Evolutionary conservation across 768 basidiomycete species (phyloP).

Genomic region (Termitomyces sp.): DNA sequence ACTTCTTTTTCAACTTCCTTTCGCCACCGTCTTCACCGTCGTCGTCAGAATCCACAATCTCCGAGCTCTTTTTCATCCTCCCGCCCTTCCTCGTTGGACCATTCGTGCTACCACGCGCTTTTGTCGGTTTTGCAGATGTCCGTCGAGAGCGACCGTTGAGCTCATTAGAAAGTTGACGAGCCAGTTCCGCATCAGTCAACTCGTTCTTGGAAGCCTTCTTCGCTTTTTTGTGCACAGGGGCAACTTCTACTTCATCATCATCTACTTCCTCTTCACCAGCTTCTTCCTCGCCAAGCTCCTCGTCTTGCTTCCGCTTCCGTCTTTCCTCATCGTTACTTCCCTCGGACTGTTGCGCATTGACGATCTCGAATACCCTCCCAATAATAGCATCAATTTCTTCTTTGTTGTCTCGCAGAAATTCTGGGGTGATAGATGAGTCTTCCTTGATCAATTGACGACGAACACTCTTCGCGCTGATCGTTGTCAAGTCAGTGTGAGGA

Average conservation of each 20-base stretch:
- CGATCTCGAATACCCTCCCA: conserved; percentile 53
- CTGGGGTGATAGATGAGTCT: conserved; percentile 49
- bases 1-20: conserved; percentile 47
- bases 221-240: conserved; percentile 39
- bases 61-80: conserved; percentile 50
- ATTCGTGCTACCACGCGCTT: conserved; percentile 30
- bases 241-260: conserved; percentile 22
- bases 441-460: conserved; percentile 62
- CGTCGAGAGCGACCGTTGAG: conserved; percentile 59
- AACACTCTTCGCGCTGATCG: conserved; percentile 87
- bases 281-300: conserved; percentile 26
- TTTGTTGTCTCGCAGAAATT: conserved; percentile 63
- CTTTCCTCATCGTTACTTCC: conserved; percentile 23
- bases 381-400: conserved; percentile 67
- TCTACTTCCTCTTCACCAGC: conserved; percentile 30
- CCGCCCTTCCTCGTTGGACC: conserved; percentile 36
- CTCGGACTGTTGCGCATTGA: conserved; percentile 36
- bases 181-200: conserved; percentile 65
- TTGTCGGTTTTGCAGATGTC: conserved; percentile 31
- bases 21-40: conserved; percentile 38
- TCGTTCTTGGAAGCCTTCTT: conserved; percentile 49
- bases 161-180: conserved; percentile 64
- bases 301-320: conserved; percentile 31
- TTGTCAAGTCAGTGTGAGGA: conserved; percentile 70
- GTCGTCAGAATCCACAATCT: conserved; percentile 48